Evolutionary conservation across 768 basidiomycete genomes (phyloP), one percentile per base, ranked within the genome.

Genomic region (Lentinula sp.): DNA sequence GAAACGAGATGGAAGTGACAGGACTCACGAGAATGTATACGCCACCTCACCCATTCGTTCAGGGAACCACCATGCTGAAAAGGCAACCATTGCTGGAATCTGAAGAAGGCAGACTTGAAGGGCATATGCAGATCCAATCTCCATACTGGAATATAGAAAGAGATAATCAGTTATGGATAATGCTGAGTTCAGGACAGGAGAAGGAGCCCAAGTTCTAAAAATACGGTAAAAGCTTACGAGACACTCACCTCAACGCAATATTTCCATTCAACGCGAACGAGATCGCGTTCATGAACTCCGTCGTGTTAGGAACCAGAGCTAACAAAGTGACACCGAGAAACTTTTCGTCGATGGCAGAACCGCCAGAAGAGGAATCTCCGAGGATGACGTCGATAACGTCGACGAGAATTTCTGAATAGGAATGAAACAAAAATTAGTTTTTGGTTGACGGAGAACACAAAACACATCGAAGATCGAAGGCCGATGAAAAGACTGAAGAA

Each of bases 221-320:
- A 49, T 20, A 20, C 18, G 20, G 36, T 16, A 36, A 20, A 13
- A 53, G 20, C n/a, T n/a, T 41, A 12, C 18, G 5, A 43, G 33
- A 15, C 20, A 64, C 83, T 53, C 66, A 93, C 95, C 93, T 95
- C 28, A 99, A 75, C 2, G 97, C 93, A 64, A 99, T 99, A 71
- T 98, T 98, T 6, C 90, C 96, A 69, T 97, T 92, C 63, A 99
- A 74, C 32, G 97, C 95, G 70, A 99, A 99, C 3, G 95, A 96
- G 63, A 98, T 95, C 54, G 97, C 97, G 70, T 98, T 98, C 94
- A 97, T 97, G 73, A 99, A 98, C 74, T 99, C 97, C 2, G 97
- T 98, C 3, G 95, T 97, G 70, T 99, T 99, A 4, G 97, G 97
- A 0, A 98, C 95, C 36, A 99, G 83, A 7, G 97, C 97, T 69